These are phyloP conservation scores for Knufia fluminis DNA, from an alignment of 2,329 filamentous ascomycete genomes.

Conservation along the genomic window DNA sequence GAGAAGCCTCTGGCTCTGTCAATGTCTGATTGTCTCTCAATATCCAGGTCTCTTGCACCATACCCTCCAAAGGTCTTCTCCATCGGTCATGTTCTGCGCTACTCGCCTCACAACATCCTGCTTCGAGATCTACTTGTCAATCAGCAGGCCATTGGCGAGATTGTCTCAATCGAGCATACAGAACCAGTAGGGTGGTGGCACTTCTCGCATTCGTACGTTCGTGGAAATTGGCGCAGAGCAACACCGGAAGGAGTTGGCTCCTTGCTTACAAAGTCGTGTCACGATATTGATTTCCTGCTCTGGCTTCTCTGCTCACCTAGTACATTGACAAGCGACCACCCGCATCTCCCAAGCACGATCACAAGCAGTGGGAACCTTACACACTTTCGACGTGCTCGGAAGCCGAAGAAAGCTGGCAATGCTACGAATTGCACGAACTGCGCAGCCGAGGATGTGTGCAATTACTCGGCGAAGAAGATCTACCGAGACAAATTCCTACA, in stretches of 20 bases:
- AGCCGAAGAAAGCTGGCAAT: conserved; percentile 62
- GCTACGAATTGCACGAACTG: conserved; percentile 87
- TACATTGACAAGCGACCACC: conserved; percentile 33
- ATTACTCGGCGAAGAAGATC: conserved; percentile 76
- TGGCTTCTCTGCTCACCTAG: conserved; percentile 79
- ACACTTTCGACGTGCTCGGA: conserved; percentile 65
- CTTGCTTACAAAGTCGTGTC: conserved; percentile 87
- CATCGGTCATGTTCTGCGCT: conserved; percentile 86
- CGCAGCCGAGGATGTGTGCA: conserved; percentile 62
- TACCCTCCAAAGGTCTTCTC: conserved; percentile 56
- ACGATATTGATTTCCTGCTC: conserved; percentile 86
- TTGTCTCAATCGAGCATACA: conserved; percentile 79
- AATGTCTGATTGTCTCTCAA: conserved; percentile 62
- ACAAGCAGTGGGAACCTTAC: conserved; percentile 67
- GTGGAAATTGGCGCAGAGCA: conserved; percentile 85
- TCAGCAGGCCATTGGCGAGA: conserved; percentile 68
- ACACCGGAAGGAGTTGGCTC: conserved; percentile 63
- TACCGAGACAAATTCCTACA: conserved; percentile 63
- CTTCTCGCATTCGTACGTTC: conserved; percentile 81
- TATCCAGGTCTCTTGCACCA: conserved; percentile 22
- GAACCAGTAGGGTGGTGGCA: conserved; percentile 97
- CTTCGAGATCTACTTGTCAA: conserved; percentile 68
- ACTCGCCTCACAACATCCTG: conserved; percentile 84
- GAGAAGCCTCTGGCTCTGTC: conserved; percentile 88
- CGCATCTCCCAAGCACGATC: conserved; percentile 68